Evolutionary conservation across 2,329 filamentous ascomycete genomes (phyloP).

Genomic region (Aspergillus proliferans): DNA sequence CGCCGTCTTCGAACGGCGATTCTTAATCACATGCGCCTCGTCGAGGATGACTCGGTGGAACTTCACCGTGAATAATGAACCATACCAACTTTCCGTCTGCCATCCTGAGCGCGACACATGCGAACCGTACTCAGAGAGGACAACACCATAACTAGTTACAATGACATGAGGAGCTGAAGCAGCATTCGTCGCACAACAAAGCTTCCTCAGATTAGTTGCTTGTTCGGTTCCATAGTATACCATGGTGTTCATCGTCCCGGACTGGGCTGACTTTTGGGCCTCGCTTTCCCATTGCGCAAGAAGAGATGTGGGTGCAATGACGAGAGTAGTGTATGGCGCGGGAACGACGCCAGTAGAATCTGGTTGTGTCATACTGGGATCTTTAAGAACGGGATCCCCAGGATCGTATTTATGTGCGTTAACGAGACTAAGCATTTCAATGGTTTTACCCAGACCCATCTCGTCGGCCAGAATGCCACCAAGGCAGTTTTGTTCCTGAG

Average conservation of each 20-base stretch:
- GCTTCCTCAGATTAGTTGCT: constrained; percentile 64
- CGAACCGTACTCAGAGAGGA: constrained; percentile 82
- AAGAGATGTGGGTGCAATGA: constrained; percentile 94
- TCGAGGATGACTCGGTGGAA: constrained; percentile 96
- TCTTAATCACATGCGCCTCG: constrained; percentile 91
- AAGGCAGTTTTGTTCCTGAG: constrained; percentile 88
- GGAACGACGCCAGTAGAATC: constrained; percentile 53
- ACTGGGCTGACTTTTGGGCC: constrained; percentile 79
- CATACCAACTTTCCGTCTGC: constrained; percentile 27
- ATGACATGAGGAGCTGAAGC: constrained; percentile 79
- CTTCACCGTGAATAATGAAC: constrained; percentile 71
- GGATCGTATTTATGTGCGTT: constrained; percentile 69
- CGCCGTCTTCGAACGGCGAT: constrained; percentile 82
- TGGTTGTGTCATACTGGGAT: constrained; percentile 38
- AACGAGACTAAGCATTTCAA: constrained; percentile 92
- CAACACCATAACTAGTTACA: constrained; percentile 89
- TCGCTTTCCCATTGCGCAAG: constrained; percentile 97
- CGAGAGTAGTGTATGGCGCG: constrained; percentile 84
- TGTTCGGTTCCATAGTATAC: constrained; percentile 93
- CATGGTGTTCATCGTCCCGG: constrained; percentile 73
- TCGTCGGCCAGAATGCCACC: constrained; percentile 90
- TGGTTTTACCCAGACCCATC: constrained; percentile 97
- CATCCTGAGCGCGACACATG: constrained; percentile 57
- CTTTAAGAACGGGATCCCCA: constrained; percentile 24
- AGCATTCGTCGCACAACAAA: constrained; percentile 71